phyloP scores from a whole-genome alignment of 1,284 basidiomycete species.

The Laetiporus sulphureus region DNA sequence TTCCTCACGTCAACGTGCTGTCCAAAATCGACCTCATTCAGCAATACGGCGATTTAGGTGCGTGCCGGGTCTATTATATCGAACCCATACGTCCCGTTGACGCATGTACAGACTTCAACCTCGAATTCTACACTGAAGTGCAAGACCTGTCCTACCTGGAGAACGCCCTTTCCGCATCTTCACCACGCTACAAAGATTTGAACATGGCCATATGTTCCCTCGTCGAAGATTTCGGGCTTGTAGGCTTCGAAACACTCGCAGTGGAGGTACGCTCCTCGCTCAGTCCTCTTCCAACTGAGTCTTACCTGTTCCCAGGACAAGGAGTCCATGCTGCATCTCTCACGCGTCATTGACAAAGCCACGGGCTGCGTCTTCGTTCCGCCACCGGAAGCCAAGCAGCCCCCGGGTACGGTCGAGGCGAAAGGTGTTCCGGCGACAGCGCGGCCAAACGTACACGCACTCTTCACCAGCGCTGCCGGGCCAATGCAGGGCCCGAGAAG shows the following conservation, averaged over 20 bases:
- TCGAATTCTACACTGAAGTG: slow-evolving; percentile 97
- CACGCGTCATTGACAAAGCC: slow-evolving; percentile 78
- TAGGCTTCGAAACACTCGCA: slow-evolving; percentile 95
- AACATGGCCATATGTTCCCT: slow-evolving; percentile 90
- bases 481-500: slow-evolving; percentile 45
- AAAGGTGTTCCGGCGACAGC: slow-evolving; percentile 34
- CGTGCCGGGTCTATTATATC: no score
- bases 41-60: slow-evolving; percentile 86
- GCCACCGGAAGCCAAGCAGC: slow-evolving; percentile 39
- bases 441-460: slow-evolving; percentile 58
- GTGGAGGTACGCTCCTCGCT: slow-evolving; percentile 62
- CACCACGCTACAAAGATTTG: slow-evolving; percentile 66
- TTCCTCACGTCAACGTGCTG: slow-evolving; percentile 96
- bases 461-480: slow-evolving; percentile 64
- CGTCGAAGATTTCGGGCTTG: slow-evolving; percentile 91
- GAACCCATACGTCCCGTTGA: slow-evolving; percentile 4
- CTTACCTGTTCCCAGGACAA: slow-evolving; percentile 59
- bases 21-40: slow-evolving; percentile 91
- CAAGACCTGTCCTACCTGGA: slow-evolving; percentile 92
- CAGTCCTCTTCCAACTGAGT: background rate
- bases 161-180: slow-evolving; percentile 61
- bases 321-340: slow-evolving; percentile 85
- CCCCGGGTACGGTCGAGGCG: slow-evolving; percentile 44
- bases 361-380: slow-evolving; percentile 86
- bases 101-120: slow-evolving; percentile 75